phyloP scores from a whole-genome alignment of 164 flowering plant genomes.

The Berberis vulgaris region DNA sequence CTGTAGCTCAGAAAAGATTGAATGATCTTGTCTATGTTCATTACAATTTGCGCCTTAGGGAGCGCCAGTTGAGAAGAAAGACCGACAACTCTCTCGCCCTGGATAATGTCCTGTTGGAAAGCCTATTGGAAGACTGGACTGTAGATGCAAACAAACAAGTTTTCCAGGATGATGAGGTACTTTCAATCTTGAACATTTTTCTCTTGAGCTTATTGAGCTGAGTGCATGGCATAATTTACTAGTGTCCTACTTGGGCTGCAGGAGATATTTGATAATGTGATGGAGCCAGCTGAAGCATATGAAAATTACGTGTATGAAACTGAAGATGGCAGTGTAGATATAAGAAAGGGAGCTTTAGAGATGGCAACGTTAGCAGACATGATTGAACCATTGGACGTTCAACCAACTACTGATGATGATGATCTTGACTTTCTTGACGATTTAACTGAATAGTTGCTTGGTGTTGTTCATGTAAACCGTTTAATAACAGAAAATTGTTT shows the following conservation, averaged over 20 bases:
- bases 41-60: conserved; percentile 69
- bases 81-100: conserved; percentile 25
- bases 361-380: conserved; percentile 13
- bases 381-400: conserved; percentile 27
- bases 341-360: conserved; percentile 20
- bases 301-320: conserved; percentile 25
- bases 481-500: too few species aligned
- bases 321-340: conserved; percentile 21
- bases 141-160: conserved; percentile 46
- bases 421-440: conserved; percentile 57
- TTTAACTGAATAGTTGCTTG: conserved; percentile 31
- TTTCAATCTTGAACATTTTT: not conserved
- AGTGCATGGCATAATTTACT: not conserved
- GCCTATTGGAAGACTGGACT: conserved; percentile 58
- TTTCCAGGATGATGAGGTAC: conserved; percentile 62
- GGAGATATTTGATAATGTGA: conserved; percentile 37
- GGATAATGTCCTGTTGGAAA: conserved; percentile 41
- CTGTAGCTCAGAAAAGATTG: conserved; percentile 42
- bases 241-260: conserved; percentile 10
- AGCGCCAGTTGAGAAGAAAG: conserved; percentile 37
- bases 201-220: not conserved
- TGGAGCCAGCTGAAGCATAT: conserved; percentile 35
- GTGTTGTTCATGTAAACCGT: too few species aligned
- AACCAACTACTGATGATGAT: conserved; percentile 29
- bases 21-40: conserved; percentile 64